Evolutionary conservation across 2,329 filamentous ascomycete species (phyloP).

Genomic region (Stagonosporopsis vannaccii): DNA sequence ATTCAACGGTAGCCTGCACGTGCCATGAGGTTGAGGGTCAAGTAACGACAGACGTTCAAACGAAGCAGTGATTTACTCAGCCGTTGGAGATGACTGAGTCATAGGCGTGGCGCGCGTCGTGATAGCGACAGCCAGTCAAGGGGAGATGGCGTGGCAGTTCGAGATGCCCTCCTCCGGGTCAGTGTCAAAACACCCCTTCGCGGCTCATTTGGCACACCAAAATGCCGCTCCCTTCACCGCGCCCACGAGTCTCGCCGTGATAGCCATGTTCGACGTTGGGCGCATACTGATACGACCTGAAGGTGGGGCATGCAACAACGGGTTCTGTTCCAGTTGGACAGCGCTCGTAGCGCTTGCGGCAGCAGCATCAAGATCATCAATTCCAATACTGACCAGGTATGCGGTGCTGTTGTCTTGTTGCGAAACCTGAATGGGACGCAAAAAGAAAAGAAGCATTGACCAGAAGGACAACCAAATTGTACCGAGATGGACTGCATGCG

Average conservation of each 20-base stretch:
- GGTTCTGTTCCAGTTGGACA: not conserved
- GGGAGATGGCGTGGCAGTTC: no score
- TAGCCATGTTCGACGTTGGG: not conserved
- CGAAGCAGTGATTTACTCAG: not conserved
- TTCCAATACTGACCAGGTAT: not conserved
- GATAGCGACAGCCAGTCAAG: not conserved
- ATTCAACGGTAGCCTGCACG: not conserved
- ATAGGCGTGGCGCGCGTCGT: not conserved
- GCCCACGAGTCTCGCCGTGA: constrained; percentile 3
- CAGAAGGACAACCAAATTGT: not conserved
- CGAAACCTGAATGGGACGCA: not conserved
- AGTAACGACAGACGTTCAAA: not conserved
- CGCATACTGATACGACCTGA: not conserved
- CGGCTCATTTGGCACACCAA: not conserved
- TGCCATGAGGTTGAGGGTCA: not conserved
- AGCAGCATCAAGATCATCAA: not conserved
- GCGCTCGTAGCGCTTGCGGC: not conserved
- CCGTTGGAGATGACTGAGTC: not conserved
- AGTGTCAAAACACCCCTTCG: not conserved
- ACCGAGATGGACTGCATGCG: not conserved
- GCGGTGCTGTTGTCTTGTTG: not conserved
- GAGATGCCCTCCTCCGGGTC: no score
- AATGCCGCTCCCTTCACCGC: not conserved
- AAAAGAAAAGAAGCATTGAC: not conserved
- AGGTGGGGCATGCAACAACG: not conserved